Percentiles rank a stretch among this genome's conserved stretches.
Conservation (phyloP, 257 asterid genomes). For the Primulina huaijiensis region DNA sequence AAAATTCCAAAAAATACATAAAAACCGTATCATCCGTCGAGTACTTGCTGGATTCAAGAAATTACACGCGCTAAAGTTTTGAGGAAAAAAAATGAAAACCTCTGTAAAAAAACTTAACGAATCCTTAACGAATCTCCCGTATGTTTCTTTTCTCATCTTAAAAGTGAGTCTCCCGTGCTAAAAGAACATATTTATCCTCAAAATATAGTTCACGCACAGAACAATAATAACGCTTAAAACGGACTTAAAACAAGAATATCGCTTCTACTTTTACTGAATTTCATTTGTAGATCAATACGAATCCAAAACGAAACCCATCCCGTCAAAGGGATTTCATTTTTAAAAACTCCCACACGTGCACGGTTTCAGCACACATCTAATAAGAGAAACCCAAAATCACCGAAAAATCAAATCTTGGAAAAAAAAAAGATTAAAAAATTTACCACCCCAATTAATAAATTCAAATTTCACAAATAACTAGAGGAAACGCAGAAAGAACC, state of each 20-base stretch:
- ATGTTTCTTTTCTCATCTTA: too few species aligned
- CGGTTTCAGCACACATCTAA: background rate
- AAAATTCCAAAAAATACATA: background rate
- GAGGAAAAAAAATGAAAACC: too few species aligned
- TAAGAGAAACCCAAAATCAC: background rate
- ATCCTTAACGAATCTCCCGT: too few species aligned
- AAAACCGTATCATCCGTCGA: background rate
- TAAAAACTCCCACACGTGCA: background rate
- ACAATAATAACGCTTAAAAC: background rate
- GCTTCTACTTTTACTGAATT: background rate
- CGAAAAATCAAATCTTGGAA: slow-evolving; percentile 9
- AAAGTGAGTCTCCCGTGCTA: too few species aligned
- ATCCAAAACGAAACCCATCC: background rate
- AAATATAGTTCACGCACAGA: background rate
- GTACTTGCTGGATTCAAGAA: too few species aligned
- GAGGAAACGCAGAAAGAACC: background rate
- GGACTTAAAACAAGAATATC: background rate
- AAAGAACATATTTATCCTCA: background rate
- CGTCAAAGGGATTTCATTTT: background rate
- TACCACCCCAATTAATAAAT: background rate
- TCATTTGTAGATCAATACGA: background rate
- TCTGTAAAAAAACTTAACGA: too few species aligned
- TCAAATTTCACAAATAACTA: background rate
- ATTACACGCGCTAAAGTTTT: too few species aligned
- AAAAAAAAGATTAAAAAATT: background rate